Conservation (phyloP, 805 yeast genomes). For the Saccharomycopsis microspora region DNA sequence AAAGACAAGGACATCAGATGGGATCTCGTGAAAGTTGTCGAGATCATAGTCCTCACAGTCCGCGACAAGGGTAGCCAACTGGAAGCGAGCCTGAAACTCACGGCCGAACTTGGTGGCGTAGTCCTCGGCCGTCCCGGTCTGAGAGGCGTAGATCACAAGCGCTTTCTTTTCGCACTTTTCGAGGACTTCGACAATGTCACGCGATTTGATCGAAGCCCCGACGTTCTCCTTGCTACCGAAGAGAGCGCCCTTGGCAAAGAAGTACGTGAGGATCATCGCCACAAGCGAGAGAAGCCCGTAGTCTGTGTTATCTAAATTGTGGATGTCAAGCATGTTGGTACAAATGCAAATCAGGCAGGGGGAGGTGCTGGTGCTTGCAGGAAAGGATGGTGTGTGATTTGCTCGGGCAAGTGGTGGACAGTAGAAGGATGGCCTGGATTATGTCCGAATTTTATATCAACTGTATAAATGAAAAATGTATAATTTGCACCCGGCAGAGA, state of each 20-base stretch:
- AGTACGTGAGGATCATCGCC: slow-evolving; percentile 4
- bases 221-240: slow-evolving; percentile 3
- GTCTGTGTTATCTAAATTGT: slow-evolving; percentile 8
- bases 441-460: no score
- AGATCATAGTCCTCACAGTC: slow-evolving; percentile 85
- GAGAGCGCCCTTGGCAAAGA: slow-evolving; percentile 2
- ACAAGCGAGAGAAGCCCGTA: slow-evolving; percentile 8
- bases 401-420: no score
- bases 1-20: slow-evolving; percentile 47
- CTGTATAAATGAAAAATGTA: no score
- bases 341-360: no score
- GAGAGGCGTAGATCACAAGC: slow-evolving; percentile 82
- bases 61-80: slow-evolving; percentile 71
- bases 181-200: slow-evolving; percentile 51
- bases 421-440: no score
- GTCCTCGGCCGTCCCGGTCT: slow-evolving; percentile 98
- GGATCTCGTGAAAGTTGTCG: slow-evolving; percentile 59
- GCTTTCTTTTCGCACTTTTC: slow-evolving; percentile 58
- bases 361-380: no score
- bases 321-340: no score
- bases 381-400: no score
- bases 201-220: slow-evolving; percentile 21
- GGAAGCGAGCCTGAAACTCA: slow-evolving; percentile 74
- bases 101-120: slow-evolving; percentile 85
- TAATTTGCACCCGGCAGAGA: no score